Conservation (phyloP, 495 filamentous ascomycete species). For the Neurospora sp. region DNA sequence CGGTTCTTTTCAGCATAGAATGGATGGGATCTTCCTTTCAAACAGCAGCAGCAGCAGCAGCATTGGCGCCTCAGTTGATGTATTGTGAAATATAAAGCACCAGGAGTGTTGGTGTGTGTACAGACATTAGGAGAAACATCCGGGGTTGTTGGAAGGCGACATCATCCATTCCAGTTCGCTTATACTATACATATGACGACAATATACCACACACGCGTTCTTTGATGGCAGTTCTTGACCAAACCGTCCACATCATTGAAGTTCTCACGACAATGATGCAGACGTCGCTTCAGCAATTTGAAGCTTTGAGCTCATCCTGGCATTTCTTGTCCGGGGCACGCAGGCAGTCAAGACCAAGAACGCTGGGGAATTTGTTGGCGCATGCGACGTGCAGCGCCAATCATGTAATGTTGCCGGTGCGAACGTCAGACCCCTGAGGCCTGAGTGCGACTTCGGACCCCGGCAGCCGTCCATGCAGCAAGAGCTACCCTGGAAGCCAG, state of each 20-base stretch:
- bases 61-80: neutral
- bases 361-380: neutral
- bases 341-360: neutral
- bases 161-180: neutral
- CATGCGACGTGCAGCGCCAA: neutral
- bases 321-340: neutral
- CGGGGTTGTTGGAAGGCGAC: neutral
- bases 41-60: neutral
- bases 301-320: neutral
- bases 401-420: neutral
- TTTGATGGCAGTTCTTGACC: neutral
- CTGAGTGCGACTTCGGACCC: neutral
- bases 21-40: conserved; percentile 6
- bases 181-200: neutral
- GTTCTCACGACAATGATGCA: neutral
- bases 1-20: conserved; percentile 25
- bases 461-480: neutral
- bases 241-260: neutral
- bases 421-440: neutral
- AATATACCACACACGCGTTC: neutral
- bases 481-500: neutral
- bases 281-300: neutral
- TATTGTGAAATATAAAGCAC: neutral
- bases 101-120: neutral
- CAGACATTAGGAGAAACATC: neutral